Percentiles rank a stretch among this genome's conserved stretches.
phyloP scores from a whole-genome alignment of 306 rosid genomes.

The Ormosia semicastrata region DNA sequence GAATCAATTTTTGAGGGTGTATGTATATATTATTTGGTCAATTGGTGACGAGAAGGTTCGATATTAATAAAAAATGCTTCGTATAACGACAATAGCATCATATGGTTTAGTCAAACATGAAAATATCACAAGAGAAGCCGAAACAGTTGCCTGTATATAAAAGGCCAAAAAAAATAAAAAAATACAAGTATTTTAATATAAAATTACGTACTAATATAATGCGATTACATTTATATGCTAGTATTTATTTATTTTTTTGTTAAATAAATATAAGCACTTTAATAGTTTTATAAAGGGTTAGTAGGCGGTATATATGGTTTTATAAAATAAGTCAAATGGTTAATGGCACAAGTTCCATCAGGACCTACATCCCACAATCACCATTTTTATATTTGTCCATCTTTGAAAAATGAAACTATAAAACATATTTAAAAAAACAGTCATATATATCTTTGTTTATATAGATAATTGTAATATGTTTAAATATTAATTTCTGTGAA shows the following conservation, averaged over 20 bases:
- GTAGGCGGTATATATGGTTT: background rate
- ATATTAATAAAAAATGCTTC: slow-evolving; percentile 28
- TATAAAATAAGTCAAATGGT: slow-evolving; percentile 22
- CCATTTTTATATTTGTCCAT: background rate
- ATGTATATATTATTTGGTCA: background rate
- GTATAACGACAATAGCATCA: slow-evolving; percentile 29
- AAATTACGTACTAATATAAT: background rate
- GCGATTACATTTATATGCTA: background rate
- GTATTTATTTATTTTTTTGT: background rate
- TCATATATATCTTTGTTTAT: background rate
- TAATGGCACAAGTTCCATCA: slow-evolving; percentile 37
- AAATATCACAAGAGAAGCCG: slow-evolving; percentile 27
- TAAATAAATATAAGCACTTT: background rate
- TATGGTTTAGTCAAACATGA: slow-evolving; percentile 41
- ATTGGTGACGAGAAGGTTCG: slow-evolving; percentile 12
- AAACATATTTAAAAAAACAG: background rate
- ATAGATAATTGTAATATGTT: background rate
- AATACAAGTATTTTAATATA: background rate
- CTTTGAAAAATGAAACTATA: background rate
- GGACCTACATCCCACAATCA: background rate
- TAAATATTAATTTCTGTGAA: background rate
- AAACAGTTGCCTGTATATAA: slow-evolving; percentile 2
- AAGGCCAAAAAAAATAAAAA: background rate
- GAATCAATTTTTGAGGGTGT: slow-evolving; percentile 7
- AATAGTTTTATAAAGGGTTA: background rate